phyloP scores from a whole-genome alignment of 2,329 filamentous ascomycete species.

The Penicillium sumatraense region DNA sequence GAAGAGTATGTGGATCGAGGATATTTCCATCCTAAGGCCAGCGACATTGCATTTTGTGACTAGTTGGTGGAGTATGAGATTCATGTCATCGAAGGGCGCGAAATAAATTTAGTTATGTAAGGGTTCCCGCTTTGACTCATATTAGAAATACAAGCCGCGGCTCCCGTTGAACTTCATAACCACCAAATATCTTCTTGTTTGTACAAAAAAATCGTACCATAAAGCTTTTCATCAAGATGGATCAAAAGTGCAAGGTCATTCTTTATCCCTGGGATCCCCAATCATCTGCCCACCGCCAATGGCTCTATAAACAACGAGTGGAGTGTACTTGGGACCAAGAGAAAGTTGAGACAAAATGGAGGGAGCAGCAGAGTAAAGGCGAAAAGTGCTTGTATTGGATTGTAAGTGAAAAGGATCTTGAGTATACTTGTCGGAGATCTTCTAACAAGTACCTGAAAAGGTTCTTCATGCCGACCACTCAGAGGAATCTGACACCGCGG shows the following conservation, averaged over 20 bases:
- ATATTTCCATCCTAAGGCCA: constrained; percentile 4
- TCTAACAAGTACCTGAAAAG: background rate
- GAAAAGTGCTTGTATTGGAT: constrained; percentile 29
- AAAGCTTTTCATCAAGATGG: constrained; percentile 7
- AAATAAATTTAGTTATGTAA: background rate
- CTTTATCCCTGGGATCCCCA: constrained; percentile 26
- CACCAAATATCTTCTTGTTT: background rate
- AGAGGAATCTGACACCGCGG: background rate
- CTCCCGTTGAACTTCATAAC: background rate
- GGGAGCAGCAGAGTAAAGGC: constrained; percentile 17
- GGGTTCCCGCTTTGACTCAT: background rate
- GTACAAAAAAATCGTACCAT: background rate
- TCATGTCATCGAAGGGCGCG: background rate
- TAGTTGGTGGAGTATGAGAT: no score
- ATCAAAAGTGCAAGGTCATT: background rate
- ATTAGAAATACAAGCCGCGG: background rate
- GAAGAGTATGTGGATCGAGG: constrained; percentile 9
- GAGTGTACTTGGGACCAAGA: constrained; percentile 26
- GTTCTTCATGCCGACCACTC: background rate
- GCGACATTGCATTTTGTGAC: background rate
- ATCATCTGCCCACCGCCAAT: constrained; percentile 14
- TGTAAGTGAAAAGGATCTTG: constrained; percentile 9
- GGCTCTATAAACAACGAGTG: constrained; percentile 20
- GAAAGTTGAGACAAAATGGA: constrained; percentile 22
- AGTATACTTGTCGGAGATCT: background rate